Conservation (phyloP, 305 asterid species). For the Fraxinus angustifolia region DNA sequence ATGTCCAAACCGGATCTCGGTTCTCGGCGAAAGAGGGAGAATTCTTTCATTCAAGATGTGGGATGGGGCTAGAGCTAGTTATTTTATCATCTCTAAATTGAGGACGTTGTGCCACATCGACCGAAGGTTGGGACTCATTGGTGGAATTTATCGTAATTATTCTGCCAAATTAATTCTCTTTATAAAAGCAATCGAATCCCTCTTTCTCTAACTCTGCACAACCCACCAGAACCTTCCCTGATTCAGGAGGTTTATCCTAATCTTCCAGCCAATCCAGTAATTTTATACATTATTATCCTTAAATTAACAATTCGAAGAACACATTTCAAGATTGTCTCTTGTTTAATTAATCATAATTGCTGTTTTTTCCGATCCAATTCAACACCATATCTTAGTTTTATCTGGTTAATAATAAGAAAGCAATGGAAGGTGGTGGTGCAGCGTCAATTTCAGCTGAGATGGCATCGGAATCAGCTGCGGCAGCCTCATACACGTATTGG, state of each 20-base stretch:
- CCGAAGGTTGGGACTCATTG: too few species aligned
- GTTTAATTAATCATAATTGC: background rate
- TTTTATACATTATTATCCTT: background rate
- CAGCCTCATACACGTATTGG: conserved; percentile 71
- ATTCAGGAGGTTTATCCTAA: background rate
- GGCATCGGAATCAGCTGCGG: conserved; percentile 36
- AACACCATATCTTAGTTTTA: background rate
- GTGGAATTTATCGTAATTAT: too few species aligned
- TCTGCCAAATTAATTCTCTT: too few species aligned
- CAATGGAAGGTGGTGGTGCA: conserved; percentile 59
- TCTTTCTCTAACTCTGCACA: too few species aligned
- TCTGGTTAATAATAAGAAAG: background rate
- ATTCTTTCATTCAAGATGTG: too few species aligned
- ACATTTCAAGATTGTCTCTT: background rate
- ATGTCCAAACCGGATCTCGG: too few species aligned
- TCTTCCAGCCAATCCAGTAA: background rate
- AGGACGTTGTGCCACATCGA: too few species aligned
- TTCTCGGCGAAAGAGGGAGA: too few species aligned
- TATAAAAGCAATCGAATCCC: too few species aligned
- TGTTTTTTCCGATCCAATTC: background rate
- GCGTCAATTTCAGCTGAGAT: conserved; percentile 42
- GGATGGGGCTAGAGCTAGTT: too few species aligned
- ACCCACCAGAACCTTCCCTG: too few species aligned
- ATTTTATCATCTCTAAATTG: too few species aligned
- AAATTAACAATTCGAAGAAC: background rate